Percentiles rank a stretch among this genome's conserved stretches.
Evolutionary conservation across 148 eudicot species (phyloP).

Genomic region (Spergularia bocconei): DNA sequence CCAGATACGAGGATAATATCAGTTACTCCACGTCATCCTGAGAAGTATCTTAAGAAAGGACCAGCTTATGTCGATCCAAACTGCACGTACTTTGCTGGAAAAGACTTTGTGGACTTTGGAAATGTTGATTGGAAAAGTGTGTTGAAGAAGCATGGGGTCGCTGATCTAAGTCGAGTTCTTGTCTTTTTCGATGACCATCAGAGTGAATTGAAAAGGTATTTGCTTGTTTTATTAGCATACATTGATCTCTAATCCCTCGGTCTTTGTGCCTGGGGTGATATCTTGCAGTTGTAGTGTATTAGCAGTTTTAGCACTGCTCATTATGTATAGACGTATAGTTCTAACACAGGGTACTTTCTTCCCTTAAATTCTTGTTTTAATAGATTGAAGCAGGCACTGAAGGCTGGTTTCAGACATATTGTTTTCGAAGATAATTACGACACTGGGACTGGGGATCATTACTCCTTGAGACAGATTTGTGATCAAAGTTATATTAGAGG

Average conservation of each 20-base stretch:
- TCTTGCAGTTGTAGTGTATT: background rate
- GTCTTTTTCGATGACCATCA: slow-evolving; percentile 97
- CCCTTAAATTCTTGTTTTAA: slow-evolving; percentile 3
- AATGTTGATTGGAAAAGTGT: slow-evolving; percentile 79
- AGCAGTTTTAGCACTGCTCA: background rate
- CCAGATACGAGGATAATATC: slow-evolving; percentile 78
- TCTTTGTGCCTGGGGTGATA: background rate
- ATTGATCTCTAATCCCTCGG: background rate
- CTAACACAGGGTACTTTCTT: slow-evolving; percentile 8
- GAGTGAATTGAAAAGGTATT: slow-evolving; percentile 89
- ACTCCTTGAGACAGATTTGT: slow-evolving; percentile 94
- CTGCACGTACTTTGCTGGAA: slow-evolving; percentile 96
- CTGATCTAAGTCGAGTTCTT: slow-evolving; percentile 70
- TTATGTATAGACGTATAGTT: background rate
- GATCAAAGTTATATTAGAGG: slow-evolving; percentile 95
- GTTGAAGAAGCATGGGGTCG: slow-evolving; percentile 71
- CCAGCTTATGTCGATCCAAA: slow-evolving; percentile 93
- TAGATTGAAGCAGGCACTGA: slow-evolving; percentile 92
- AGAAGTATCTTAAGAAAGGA: slow-evolving; percentile 87
- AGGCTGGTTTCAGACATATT: slow-evolving; percentile 91
- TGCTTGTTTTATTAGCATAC: slow-evolving; percentile 1
- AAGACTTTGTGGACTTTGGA: slow-evolving; percentile 92
- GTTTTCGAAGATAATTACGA: slow-evolving; percentile 98
- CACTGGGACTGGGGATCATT: slow-evolving; percentile 98
- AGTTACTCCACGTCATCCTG: slow-evolving; percentile 91